These are phyloP conservation scores for Yarrowia porcina DNA, from an alignment of 805 yeast genomes.

Conservation along the genomic window DNA sequence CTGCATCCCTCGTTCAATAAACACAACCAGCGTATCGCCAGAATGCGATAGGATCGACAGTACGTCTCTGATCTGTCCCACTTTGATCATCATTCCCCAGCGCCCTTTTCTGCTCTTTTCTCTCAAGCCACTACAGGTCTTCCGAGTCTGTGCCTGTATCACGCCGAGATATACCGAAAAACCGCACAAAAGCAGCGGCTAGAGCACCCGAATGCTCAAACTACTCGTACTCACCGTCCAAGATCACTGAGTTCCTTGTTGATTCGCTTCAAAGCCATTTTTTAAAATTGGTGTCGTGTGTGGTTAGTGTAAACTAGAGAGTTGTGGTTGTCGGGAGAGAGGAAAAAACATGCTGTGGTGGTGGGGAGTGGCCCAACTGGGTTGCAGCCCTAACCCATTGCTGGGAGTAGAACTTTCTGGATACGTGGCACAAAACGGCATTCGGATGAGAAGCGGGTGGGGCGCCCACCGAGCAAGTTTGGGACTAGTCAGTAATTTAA, in stretches of 20 bases:
- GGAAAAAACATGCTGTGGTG: constrained; percentile 15
- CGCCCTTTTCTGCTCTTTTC: background rate
- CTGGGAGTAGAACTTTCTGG: constrained; percentile 22
- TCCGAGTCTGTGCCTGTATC: background rate
- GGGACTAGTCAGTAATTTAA: background rate
- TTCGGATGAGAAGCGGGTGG: background rate
- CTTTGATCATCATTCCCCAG: background rate
- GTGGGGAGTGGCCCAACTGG: background rate
- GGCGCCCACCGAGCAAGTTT: background rate
- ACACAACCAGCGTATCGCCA: background rate
- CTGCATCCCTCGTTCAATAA: background rate
- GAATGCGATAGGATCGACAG: background rate
- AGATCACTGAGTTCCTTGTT: constrained; percentile 92
- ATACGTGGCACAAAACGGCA: constrained; percentile 14
- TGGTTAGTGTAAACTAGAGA: constrained; percentile 23
- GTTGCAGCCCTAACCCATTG: constrained; percentile 3
- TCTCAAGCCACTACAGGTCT: background rate
- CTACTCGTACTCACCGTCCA: constrained; percentile 67
- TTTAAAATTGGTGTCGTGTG: constrained; percentile 25
- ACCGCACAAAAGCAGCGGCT: background rate
- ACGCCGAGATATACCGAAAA: background rate
- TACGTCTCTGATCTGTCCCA: background rate
- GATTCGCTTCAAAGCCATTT: constrained; percentile 91
- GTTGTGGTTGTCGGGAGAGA: constrained; percentile 18
- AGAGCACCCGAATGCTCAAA: background rate